Conservation (phyloP, 2,329 filamentous ascomycete species). For the Colletotrichum sp. region DNA sequence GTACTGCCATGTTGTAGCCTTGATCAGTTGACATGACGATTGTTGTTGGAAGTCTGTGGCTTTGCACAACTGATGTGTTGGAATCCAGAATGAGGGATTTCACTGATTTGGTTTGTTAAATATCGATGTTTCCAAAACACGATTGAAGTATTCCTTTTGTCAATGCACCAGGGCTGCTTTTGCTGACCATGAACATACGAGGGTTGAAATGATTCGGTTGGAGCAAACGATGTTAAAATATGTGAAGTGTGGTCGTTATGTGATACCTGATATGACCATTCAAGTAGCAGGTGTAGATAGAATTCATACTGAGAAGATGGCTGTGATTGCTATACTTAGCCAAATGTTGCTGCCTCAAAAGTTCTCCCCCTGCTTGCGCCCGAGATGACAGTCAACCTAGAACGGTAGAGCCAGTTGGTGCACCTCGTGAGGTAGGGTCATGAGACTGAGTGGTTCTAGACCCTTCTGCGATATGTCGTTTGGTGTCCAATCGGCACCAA, state of each 20-base stretch:
- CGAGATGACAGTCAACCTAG: neutral
- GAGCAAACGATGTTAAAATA: neutral
- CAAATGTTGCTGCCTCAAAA: neutral
- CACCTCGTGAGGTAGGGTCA: neutral
- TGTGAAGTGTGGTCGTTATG: neutral
- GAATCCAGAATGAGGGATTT: neutral
- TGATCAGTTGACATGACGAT: neutral
- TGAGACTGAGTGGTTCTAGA: neutral
- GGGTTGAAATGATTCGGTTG: neutral
- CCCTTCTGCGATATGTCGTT: neutral
- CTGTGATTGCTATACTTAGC: neutral
- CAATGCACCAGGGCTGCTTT: neutral
- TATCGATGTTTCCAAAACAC: neutral
- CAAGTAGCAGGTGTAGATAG: neutral
- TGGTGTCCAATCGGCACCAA: neutral
- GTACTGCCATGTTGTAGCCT: neutral
- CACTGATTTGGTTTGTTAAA: fast-evolving
- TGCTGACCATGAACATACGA: neutral
- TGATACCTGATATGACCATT: neutral
- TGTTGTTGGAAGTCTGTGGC: neutral
- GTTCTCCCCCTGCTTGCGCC: neutral
- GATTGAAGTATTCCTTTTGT: neutral
- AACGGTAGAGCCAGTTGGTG: neutral
- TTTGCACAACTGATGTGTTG: neutral
- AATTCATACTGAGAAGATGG: neutral